These are phyloP conservation scores for Neonectria coccinea DNA, from an alignment of 2,329 filamentous ascomycete genomes.

Conservation along the genomic window DNA sequence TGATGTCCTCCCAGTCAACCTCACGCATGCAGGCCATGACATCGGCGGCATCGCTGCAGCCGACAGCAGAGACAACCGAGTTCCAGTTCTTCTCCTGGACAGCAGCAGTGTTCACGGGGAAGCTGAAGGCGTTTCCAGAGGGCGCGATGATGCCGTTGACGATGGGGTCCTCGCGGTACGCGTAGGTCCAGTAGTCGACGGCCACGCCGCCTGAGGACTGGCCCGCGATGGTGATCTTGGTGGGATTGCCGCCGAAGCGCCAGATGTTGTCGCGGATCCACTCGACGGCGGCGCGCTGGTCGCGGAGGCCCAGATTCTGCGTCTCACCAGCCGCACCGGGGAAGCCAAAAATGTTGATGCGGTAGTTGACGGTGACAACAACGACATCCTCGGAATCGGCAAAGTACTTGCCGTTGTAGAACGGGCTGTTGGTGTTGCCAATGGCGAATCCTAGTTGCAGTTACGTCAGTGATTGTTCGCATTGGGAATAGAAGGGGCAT, in stretches of 20 bases:
- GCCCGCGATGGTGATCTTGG: constrained; percentile 50
- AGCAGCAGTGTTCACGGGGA: constrained; percentile 53
- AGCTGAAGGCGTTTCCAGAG: constrained; percentile 60
- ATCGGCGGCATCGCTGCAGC: constrained; percentile 50
- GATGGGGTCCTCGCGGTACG: constrained; percentile 62
- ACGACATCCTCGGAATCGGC: constrained; percentile 58
- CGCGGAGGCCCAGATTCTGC: constrained; percentile 46
- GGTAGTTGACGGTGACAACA: constrained; percentile 61
- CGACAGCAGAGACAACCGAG: constrained; percentile 52
- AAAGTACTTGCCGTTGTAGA: constrained; percentile 58
- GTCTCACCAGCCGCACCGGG: constrained; percentile 46
- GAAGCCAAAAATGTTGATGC: constrained; percentile 57
- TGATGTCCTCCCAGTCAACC: constrained; percentile 51
- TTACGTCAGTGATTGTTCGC: not conserved
- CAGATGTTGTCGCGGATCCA: constrained; percentile 50
- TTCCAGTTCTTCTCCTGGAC: constrained; percentile 57
- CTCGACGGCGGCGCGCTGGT: constrained; percentile 48
- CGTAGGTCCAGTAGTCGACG: constrained; percentile 62
- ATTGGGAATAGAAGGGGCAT: no score
- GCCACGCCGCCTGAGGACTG: constrained; percentile 52
- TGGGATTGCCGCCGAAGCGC: constrained; percentile 46
- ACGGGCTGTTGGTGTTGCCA: constrained; percentile 53
- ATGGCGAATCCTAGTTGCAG: constrained; percentile 48
- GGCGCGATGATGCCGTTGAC: constrained; percentile 59
- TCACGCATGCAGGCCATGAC: constrained; percentile 54